Conservation (phyloP, 2,329 filamentous ascomycete genomes). For the Aspergillus bombycis region DNA sequence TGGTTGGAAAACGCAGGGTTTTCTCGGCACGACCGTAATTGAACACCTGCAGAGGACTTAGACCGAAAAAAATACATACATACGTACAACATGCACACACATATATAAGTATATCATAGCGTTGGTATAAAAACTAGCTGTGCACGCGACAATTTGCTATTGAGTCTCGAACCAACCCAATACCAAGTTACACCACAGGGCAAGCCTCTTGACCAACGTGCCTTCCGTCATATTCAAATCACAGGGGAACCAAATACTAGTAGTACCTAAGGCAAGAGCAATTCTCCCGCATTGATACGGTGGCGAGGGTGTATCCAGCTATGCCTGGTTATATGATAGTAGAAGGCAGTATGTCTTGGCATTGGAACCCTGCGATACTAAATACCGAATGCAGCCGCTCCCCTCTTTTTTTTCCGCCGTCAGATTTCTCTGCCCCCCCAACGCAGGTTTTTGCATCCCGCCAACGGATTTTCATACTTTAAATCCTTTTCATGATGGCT, state of each 20-base stretch:
- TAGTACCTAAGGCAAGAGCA: not conserved
- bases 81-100: not conserved
- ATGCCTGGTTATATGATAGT: not conserved
- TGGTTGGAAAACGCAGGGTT: not conserved
- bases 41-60: not conserved
- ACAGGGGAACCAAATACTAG: not conserved
- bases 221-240: not conserved
- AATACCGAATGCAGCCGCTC: constrained; percentile 9
- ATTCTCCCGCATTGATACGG: not conserved
- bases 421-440: constrained; percentile 21
- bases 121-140: not conserved
- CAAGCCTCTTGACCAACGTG: not conserved
- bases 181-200: not conserved
- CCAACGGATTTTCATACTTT: constrained; percentile 20
- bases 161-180: not conserved
- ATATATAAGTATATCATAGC: not conserved
- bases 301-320: not conserved
- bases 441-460: constrained; percentile 19
- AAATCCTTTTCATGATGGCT: constrained; percentile 41
- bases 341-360: constrained; percentile 14
- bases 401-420: constrained; percentile 22
- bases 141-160: not conserved
- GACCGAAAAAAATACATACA: not conserved
- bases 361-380: constrained; percentile 2
- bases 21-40: not conserved